Conservation (phyloP, 306 rosid genomes). For the Pyrus betulifolia region DNA sequence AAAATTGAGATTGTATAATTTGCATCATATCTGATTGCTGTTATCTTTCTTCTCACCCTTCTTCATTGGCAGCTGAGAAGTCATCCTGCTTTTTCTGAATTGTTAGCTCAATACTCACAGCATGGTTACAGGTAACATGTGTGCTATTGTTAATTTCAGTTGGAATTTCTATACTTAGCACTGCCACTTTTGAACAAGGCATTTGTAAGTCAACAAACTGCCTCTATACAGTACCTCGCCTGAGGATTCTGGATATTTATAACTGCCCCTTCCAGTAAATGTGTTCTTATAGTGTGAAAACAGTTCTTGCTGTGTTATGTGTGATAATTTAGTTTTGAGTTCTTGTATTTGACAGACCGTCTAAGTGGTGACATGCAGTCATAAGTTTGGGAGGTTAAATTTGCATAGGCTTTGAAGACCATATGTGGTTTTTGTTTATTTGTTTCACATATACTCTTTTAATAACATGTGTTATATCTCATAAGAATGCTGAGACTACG, state of each 20-base stretch:
- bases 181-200: neutral
- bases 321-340: neutral
- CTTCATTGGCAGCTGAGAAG: slow-evolving; percentile 55
- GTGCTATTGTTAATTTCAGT: neutral
- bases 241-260: neutral
- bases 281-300: neutral
- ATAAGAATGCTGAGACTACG: neutral
- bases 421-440: neutral
- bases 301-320: neutral
- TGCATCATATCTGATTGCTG: neutral
- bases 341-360: neutral
- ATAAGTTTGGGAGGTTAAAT: neutral
- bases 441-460: neutral
- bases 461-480: neutral
- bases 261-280: neutral
- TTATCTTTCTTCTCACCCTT: neutral
- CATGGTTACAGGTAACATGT: slow-evolving; percentile 71
- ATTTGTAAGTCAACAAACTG: neutral
- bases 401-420: neutral
- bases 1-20: neutral
- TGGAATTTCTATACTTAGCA: neutral
- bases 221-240: neutral
- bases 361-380: neutral
- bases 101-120: slow-evolving; percentile 63
- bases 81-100: slow-evolving; percentile 77